A percentile compares a stretch with the other conserved stretches of the same genome.
These are phyloP conservation scores for Phaeosphaeriaceae sp. DNA, from an alignment of 2,329 filamentous ascomycete species.

Conservation along the genomic window DNA sequence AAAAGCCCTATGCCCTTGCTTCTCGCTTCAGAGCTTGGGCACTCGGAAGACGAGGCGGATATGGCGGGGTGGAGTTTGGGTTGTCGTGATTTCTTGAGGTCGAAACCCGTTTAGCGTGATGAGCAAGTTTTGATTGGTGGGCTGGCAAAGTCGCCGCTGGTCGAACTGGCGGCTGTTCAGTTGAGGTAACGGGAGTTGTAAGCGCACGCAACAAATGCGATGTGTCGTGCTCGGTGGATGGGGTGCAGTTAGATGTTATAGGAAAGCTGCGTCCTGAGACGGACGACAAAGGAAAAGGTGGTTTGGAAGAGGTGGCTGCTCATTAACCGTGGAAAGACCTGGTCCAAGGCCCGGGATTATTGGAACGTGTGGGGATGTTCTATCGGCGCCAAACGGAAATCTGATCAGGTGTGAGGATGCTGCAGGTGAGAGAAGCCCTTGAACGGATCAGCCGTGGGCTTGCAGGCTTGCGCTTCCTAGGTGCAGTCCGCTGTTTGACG, in stretches of 20 bases:
- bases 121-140: slow-evolving; percentile 26
- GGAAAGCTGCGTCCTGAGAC: background rate
- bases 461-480: background rate
- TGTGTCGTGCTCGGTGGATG: background rate
- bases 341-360: slow-evolving; percentile 5
- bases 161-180: background rate
- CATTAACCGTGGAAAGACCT: slow-evolving; percentile 16
- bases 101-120: slow-evolving; percentile 5
- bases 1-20: slow-evolving; percentile 16
- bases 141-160: background rate
- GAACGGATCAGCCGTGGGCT: slow-evolving; percentile 8
- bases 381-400: slow-evolving; percentile 13
- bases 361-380: slow-evolving; percentile 17
- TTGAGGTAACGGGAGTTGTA: background rate
- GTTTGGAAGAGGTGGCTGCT: slow-evolving; percentile 9
- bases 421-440: slow-evolving; percentile 10
- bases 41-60: slow-evolving; percentile 21
- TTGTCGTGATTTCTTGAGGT: slow-evolving; percentile 7
- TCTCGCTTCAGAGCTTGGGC: slow-evolving; percentile 17
- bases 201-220: background rate
- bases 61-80: slow-evolving; percentile 18
- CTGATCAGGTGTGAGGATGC: slow-evolving; percentile 15
- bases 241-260: background rate
- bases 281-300: slow-evolving; percentile 3
- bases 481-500: slow-evolving; percentile 11